Conservation (phyloP, 371 early-diverging fungal genomes). For the Mortierella sp. region DNA sequence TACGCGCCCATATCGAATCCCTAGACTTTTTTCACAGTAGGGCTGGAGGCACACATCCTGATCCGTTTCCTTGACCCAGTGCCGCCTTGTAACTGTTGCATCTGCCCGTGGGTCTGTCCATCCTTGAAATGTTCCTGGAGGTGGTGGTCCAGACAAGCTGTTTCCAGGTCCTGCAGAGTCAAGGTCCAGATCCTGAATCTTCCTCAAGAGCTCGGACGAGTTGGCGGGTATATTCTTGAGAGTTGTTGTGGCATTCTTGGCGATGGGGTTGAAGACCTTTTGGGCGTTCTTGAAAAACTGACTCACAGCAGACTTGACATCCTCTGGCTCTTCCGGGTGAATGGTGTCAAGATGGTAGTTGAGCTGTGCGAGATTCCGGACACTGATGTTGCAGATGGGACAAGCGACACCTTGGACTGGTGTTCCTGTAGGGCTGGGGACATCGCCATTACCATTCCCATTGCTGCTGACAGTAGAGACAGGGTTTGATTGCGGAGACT, state of each 20-base stretch:
- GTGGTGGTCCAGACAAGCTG: constrained; percentile 36
- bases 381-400: constrained; percentile 43
- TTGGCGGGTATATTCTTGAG: constrained; percentile 56
- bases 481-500: constrained; percentile 25
- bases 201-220: constrained; percentile 49
- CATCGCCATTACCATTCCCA: not conserved
- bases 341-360: constrained; percentile 45
- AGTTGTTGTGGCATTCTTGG: constrained; percentile 45
- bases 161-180: constrained; percentile 34
- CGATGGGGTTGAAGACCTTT: constrained; percentile 48
- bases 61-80: constrained; percentile 45
- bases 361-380: constrained; percentile 42
- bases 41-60: constrained; percentile 28
- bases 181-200: constrained; percentile 47
- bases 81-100: constrained; percentile 39
- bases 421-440: not conserved
- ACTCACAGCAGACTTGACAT: constrained; percentile 46
- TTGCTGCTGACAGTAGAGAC: constrained; percentile 5
- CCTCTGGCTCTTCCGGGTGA: constrained; percentile 50
- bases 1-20: constrained; percentile 44
- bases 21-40: constrained; percentile 39
- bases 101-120: constrained; percentile 53
- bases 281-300: constrained; percentile 44
- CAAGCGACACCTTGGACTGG: constrained; percentile 12
- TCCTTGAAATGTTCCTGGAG: constrained; percentile 36